phyloP scores from a whole-genome alignment of 345 rosid genomes.

The Acer saccharum region DNA sequence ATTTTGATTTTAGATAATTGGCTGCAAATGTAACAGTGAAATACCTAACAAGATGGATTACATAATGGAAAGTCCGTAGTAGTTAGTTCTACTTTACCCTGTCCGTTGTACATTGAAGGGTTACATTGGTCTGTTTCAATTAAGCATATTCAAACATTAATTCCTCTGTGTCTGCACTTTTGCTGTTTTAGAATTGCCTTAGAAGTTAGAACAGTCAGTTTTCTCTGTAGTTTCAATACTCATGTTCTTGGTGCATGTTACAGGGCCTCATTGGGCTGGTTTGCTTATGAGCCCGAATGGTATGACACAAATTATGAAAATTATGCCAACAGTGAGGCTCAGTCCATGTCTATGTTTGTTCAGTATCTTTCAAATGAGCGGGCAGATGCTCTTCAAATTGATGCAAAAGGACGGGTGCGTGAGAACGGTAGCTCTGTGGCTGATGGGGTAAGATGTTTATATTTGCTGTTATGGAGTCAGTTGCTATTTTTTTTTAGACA shows the following conservation, averaged over 20 bases:
- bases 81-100: not conserved
- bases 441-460: conserved; percentile 59
- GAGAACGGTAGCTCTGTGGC: conserved; percentile 58
- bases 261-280: conserved; percentile 98
- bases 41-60: conserved; percentile 2
- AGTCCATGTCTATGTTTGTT: conserved; percentile 75
- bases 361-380: conserved; percentile 76
- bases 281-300: conserved; percentile 97
- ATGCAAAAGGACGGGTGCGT: conserved; percentile 57
- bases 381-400: conserved; percentile 59
- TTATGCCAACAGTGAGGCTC: conserved; percentile 86
- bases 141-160: not conserved
- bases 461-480: not conserved
- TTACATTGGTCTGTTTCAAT: not conserved
- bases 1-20: conserved; percentile 1
- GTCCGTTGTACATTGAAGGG: not conserved
- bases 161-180: not conserved
- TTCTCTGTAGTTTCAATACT: not conserved
- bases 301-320: conserved; percentile 61
- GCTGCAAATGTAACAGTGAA: not conserved
- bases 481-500: not conserved
- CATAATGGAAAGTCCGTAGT: not conserved
- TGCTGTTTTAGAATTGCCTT: not conserved
- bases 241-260: conserved; percentile 28
- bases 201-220: conserved; percentile 8